Evolutionary conservation across 148 eudicot species (phyloP).

Genomic region (Rhododendron ferrugineum): DNA sequence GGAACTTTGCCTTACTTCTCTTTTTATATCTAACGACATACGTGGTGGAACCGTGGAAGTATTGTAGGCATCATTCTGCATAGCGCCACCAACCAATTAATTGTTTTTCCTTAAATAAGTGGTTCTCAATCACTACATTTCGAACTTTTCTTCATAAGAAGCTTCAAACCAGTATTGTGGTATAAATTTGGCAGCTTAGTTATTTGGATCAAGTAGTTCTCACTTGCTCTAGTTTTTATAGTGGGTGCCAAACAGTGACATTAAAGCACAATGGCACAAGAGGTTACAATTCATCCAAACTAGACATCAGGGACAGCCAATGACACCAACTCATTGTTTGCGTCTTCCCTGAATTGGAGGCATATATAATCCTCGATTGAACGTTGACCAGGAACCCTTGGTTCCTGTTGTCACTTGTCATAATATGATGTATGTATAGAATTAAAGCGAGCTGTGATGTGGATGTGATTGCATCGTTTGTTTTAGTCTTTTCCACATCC

Average conservation of each 20-base stretch:
- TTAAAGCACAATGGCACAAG: background rate
- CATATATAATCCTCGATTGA: background rate
- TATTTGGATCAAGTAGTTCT: background rate
- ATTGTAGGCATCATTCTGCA: background rate
- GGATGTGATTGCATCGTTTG: background rate
- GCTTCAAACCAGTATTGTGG: background rate
- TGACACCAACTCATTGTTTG: background rate
- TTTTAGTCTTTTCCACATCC: background rate
- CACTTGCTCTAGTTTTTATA: background rate
- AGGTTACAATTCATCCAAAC: background rate
- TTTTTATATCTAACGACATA: background rate
- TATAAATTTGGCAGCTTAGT: background rate
- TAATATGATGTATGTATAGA: background rate
- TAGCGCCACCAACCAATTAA: background rate
- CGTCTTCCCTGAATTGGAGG: background rate
- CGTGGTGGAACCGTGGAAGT: background rate
- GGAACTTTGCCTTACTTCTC: background rate
- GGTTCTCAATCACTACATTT: background rate
- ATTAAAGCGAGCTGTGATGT: no score
- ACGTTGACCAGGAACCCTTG: background rate
- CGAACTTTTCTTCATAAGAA: background rate
- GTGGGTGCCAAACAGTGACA: background rate
- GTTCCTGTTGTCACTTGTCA: background rate
- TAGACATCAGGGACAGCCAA: background rate
- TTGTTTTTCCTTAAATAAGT: background rate